phyloP scores from a whole-genome alignment of 164 flowering plant genomes.

The Tinospora cordifolia region DNA sequence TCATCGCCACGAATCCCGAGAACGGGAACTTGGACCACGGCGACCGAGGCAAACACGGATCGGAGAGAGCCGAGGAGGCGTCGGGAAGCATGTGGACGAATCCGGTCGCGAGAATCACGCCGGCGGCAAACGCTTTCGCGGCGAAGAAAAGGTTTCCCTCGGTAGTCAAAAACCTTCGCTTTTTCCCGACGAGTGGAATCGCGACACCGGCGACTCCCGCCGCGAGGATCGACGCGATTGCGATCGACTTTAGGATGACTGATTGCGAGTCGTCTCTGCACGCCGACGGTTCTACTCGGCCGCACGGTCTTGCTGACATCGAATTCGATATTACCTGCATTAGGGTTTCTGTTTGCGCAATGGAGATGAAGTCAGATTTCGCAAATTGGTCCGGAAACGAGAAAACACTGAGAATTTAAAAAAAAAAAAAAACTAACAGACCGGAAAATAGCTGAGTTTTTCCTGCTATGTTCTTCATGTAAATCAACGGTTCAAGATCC shows the following conservation, averaged over 20 bases:
- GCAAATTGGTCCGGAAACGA: background rate
- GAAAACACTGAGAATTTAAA: background rate
- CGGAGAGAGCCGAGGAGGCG: constrained; percentile 45
- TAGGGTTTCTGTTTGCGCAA: constrained; percentile 15
- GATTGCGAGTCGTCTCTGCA: constrained; percentile 66
- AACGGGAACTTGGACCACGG: constrained; percentile 87
- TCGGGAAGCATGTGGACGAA: constrained; percentile 91
- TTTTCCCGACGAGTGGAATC: constrained; percentile 66
- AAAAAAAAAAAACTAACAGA: background rate
- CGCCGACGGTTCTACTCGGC: constrained; percentile 16
- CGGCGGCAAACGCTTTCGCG: constrained; percentile 93
- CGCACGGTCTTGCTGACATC: constrained; percentile 39
- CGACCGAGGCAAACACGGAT: constrained; percentile 53
- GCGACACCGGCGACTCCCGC: constrained; percentile 66
- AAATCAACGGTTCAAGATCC: constrained; percentile 30
- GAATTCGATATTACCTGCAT: constrained; percentile 30
- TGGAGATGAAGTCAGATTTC: background rate
- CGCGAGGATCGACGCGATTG: constrained; percentile 57
- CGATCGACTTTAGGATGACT: constrained; percentile 48
- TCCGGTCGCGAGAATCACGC: constrained; percentile 90
- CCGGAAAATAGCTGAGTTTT: constrained; percentile 30
- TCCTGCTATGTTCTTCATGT: constrained; percentile 16
- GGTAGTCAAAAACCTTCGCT: constrained; percentile 46
- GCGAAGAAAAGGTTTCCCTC: constrained; percentile 67
- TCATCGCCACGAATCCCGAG: constrained; percentile 77